These are phyloP conservation scores for Aechmea fasciata DNA, from an alignment of 176 grass and related monocot genomes.

Conservation along the genomic window DNA sequence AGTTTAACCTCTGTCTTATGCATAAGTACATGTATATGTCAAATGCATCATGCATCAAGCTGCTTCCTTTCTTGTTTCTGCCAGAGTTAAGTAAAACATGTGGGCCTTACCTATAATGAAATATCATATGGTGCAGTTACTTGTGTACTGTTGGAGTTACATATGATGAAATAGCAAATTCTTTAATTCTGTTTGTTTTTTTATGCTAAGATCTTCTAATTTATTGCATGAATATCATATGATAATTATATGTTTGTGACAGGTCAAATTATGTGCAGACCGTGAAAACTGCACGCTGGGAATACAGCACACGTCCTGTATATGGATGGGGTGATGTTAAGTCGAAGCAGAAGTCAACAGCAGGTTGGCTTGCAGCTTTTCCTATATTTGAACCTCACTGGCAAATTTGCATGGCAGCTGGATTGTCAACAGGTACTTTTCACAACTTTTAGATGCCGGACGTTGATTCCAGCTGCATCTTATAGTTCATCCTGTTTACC, in stretches of 20 bases:
- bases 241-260: conserved; percentile 8
- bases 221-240: not conserved
- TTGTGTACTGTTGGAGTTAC: too few relatives aligned
- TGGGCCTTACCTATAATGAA: too few relatives aligned
- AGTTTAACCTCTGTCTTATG: too few relatives aligned
- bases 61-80: too few relatives aligned
- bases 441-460: conserved; percentile 6
- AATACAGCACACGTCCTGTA: conserved; percentile 74
- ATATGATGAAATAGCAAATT: too few relatives aligned
- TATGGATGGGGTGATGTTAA: conserved; percentile 87
- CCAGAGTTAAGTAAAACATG: too few relatives aligned
- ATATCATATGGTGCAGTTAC: too few relatives aligned
- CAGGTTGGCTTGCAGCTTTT: conserved; percentile 88
- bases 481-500: too few relatives aligned
- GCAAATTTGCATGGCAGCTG: conserved; percentile 92
- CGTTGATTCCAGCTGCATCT: too few relatives aligned
- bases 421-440: conserved; percentile 80
- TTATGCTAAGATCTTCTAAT: not conserved
- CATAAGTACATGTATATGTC: too few relatives aligned
- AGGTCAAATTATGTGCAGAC: conserved; percentile 93
- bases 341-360: conserved; percentile 72
- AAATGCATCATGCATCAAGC: too few relatives aligned
- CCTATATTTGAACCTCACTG: conserved; percentile 99
- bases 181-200: not conserved
- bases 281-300: conserved; percentile 87